Conservation (phyloP, 768 basidiomycete genomes). For the Podaxis sp. region DNA sequence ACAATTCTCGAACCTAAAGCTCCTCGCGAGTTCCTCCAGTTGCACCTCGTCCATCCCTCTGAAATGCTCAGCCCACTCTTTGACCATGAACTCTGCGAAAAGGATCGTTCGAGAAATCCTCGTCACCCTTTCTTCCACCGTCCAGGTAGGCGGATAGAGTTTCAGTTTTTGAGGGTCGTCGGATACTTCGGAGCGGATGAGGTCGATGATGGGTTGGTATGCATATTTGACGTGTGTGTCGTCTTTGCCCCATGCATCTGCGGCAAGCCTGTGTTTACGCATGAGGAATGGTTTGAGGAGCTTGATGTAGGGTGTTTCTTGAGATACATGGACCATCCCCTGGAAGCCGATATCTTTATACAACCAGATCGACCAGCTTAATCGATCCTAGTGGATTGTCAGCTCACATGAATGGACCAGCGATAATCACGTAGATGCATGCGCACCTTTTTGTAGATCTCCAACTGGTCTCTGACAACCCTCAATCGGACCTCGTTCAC, state of each 20-base stretch:
- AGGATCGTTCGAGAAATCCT: constrained; percentile 68
- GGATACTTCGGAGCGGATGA: constrained; percentile 52
- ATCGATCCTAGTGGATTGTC: constrained; percentile 39
- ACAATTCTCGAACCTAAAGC: constrained; percentile 74
- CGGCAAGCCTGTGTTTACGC: constrained; percentile 73
- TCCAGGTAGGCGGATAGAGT: constrained; percentile 68
- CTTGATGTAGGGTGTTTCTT: constrained; percentile 67
- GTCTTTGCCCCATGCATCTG: constrained; percentile 79
- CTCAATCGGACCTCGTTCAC: constrained; percentile 65
- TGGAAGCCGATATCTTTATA: constrained; percentile 85
- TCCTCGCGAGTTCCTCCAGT: constrained; percentile 69
- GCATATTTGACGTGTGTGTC: constrained; percentile 52
- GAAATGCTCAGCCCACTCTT: constrained; percentile 73
- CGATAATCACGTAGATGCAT: not conserved
- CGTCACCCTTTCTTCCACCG: constrained; percentile 52
- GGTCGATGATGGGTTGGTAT: constrained; percentile 65
- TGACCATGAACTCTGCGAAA: constrained; percentile 66
- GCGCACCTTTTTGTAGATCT: constrained; percentile 62
- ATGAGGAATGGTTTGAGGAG: constrained; percentile 65
- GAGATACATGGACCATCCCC: constrained; percentile 75
- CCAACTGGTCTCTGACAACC: constrained; percentile 71
- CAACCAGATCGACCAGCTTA: constrained; percentile 85
- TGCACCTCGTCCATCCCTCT: constrained; percentile 52
- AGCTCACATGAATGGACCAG: not conserved
- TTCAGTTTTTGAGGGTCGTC: constrained; percentile 37